phyloP scores from a whole-genome alignment of 805 yeast genomes.

The Wickerhamiella lipophila region DNA sequence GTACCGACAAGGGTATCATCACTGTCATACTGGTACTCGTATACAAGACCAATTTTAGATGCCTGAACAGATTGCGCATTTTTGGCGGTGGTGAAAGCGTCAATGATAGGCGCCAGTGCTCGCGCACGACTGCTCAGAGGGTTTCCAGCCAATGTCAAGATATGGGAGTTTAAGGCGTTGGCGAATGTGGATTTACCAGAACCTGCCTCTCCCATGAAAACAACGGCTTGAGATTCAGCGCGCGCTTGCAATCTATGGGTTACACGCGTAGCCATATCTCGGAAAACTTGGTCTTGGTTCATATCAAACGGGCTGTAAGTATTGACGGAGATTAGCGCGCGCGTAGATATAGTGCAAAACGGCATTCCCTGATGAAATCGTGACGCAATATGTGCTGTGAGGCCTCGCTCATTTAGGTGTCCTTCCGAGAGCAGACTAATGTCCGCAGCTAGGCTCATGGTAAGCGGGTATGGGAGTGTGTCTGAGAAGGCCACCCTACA shows the following conservation, averaged over 20 bases:
- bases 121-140: conserved; percentile 28
- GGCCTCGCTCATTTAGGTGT: conserved; percentile 29
- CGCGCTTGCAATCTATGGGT: conserved; percentile 29
- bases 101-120: conserved; percentile 28
- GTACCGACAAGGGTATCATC: conserved; percentile 40
- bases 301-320: conserved; percentile 29
- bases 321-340: conserved; percentile 31
- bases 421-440: conserved; percentile 29
- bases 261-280: conserved; percentile 30
- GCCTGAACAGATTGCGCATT: conserved; percentile 27
- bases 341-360: conserved; percentile 29
- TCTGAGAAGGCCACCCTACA: neutral
- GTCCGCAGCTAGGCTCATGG: conserved; percentile 23
- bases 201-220: conserved; percentile 33
- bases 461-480: conserved; percentile 3
- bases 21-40: conserved; percentile 39
- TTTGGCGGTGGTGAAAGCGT: conserved; percentile 32
- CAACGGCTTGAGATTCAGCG: conserved; percentile 29
- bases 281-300: conserved; percentile 29
- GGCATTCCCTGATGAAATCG: conserved; percentile 33
- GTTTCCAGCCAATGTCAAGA: conserved; percentile 28
- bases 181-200: conserved; percentile 32
- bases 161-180: conserved; percentile 23
- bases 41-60: conserved; percentile 44
- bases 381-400: conserved; percentile 34